Conservation (phyloP, 495 filamentous ascomycete genomes). For the Cercophora newfieldiana region DNA sequence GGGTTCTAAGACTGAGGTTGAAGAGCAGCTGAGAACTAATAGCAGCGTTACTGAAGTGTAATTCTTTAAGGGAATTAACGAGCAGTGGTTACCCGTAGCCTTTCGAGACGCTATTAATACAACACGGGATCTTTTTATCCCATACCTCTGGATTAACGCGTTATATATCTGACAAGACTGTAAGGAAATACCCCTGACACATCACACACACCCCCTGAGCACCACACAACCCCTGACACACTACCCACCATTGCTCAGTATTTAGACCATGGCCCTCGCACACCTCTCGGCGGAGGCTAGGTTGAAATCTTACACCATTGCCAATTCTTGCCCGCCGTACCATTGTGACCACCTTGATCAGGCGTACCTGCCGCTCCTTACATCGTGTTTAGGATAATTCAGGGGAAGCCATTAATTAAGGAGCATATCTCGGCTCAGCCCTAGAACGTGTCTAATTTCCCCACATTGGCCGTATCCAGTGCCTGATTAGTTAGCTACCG, state of each 20-base stretch:
- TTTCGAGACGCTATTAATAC: neutral
- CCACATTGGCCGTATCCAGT: no score
- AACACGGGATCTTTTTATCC: neutral
- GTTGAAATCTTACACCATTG: neutral
- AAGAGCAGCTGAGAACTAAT: neutral
- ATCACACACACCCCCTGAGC: no score
- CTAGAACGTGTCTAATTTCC: no score
- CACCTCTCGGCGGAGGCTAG: neutral
- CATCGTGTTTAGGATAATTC: no score
- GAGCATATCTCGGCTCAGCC: no score
- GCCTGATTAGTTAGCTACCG: no score
- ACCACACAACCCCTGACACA: neutral
- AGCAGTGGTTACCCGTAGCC: neutral
- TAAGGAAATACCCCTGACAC: constrained; percentile 2
- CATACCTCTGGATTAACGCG: neutral
- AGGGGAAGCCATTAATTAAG: no score
- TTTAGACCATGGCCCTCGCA: neutral
- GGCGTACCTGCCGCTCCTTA: no score
- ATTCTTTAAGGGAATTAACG: neutral
- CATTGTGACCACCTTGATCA: no score
- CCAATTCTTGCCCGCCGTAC: neutral
- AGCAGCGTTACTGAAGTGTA: neutral
- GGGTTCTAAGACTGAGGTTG: neutral
- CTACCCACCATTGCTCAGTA: neutral
- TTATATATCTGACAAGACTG: neutral